Percentiles rank a stretch among this genome's conserved stretches.
Evolutionary conservation across 805 yeast species (phyloP).

Genomic region (Wickerhamomyces strasburgensis): DNA sequence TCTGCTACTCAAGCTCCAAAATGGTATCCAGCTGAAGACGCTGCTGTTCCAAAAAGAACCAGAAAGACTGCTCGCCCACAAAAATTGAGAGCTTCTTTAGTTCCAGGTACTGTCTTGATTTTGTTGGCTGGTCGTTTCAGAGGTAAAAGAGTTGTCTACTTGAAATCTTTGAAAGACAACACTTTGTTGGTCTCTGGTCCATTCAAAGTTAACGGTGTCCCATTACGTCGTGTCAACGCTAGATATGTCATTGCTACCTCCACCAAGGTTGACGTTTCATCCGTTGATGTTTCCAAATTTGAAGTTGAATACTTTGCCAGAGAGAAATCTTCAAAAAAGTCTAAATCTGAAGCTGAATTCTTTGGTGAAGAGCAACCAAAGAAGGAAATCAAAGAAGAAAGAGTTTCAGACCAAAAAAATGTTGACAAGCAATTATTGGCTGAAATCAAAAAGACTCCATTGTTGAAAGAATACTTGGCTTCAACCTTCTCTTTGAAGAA

Average conservation of each 20-base stretch:
- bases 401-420: slow-evolving; percentile 93
- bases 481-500: slow-evolving; percentile 93
- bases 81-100: slow-evolving; percentile 91
- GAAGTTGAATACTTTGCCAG: slow-evolving; percentile 94
- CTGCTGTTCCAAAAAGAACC: slow-evolving; percentile 79
- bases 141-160: slow-evolving; percentile 99
- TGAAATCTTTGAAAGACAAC: slow-evolving; percentile 96
- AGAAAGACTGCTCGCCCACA: slow-evolving; percentile 93
- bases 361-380: slow-evolving; percentile 70
- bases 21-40: slow-evolving; percentile 94
- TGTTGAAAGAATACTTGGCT: slow-evolving; percentile 94
- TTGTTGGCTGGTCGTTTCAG: slow-evolving; percentile 99
- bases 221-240: slow-evolving; percentile 98
- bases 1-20: slow-evolving; percentile 57
- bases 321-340: slow-evolving; percentile 79
- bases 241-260: slow-evolving; percentile 99
- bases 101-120: slow-evolving; percentile 97
- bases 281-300: slow-evolving; percentile 86
- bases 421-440: slow-evolving; percentile 90
- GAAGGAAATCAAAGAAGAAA: slow-evolving; percentile 88
- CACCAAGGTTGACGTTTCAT: slow-evolving; percentile 76
- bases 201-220: slow-evolving; percentile 99
- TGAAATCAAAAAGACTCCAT: slow-evolving; percentile 95
- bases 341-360: slow-evolving; percentile 89
- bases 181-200: slow-evolving; percentile 97